Percentiles rank a stretch among this genome's conserved stretches.
phyloP scores from a whole-genome alignment of 2,329 filamentous ascomycete genomes.

The Ramularia collo-cygni region DNA sequence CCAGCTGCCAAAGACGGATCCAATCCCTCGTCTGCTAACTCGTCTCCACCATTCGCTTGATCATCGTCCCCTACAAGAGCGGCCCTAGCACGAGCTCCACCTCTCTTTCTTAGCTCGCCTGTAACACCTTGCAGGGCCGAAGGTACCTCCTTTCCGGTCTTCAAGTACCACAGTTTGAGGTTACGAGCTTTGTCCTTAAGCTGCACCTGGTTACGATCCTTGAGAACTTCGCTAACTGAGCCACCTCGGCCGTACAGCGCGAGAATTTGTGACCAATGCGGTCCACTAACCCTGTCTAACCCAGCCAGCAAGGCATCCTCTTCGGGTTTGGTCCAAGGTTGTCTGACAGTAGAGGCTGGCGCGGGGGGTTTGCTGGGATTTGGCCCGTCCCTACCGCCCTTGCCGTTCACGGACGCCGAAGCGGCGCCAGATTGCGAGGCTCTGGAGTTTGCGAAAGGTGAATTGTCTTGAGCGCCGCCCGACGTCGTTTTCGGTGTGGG shows the following conservation, averaged over 20 bases:
- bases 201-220: slow-evolving; percentile 84
- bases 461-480: slow-evolving; percentile 4
- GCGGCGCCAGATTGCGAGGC: not conserved
- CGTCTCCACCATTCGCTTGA: slow-evolving; percentile 6
- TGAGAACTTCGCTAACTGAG: slow-evolving; percentile 72
- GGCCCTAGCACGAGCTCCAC: slow-evolving; percentile 30
- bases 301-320: slow-evolving; percentile 86
- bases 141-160: slow-evolving; percentile 84
- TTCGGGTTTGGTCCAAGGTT: slow-evolving; percentile 83
- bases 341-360: slow-evolving; percentile 36
- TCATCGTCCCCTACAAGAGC: slow-evolving; percentile 23
- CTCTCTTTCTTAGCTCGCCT: slow-evolving; percentile 72
- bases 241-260: slow-evolving; percentile 75
- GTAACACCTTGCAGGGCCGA: slow-evolving; percentile 83
- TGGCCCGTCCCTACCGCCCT: too few species aligned
- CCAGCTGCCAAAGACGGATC: not conserved
- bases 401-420: not conserved
- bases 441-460: too few species aligned
- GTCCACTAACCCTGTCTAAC: slow-evolving; percentile 79
- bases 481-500: slow-evolving; percentile 10
- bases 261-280: slow-evolving; percentile 89
- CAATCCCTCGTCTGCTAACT: slow-evolving; percentile 7
- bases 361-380: slow-evolving; percentile 13
- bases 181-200: slow-evolving; percentile 90
- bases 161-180: slow-evolving; percentile 83